A percentile compares a stretch with the other conserved stretches of the same genome.
These are phyloP conservation scores for Wolfiporia cocos DNA, from an alignment of 1,284 basidiomycete genomes.

Conservation along the genomic window DNA sequence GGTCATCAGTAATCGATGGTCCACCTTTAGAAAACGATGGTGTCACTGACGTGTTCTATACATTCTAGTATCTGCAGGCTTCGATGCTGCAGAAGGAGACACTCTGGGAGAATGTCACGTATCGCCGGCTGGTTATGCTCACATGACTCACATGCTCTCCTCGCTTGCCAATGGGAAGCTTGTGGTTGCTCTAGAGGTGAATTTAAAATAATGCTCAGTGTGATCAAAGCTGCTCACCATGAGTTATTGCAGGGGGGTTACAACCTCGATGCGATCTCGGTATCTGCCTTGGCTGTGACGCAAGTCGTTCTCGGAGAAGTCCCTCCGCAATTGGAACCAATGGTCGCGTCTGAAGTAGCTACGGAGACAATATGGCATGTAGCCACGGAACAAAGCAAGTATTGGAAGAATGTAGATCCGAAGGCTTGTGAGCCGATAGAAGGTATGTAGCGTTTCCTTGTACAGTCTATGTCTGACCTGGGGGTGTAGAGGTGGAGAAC, in stretches of 20 bases:
- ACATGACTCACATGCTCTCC: constrained; percentile 96
- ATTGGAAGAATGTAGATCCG: constrained; percentile 85
- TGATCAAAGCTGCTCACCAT: too few relatives aligned
- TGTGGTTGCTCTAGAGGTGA: constrained; percentile 91
- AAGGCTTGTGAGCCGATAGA: constrained; percentile 75
- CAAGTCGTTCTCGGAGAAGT: constrained; percentile 82
- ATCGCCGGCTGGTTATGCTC: constrained; percentile 91
- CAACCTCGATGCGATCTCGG: constrained; percentile 85
- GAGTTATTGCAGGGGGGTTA: constrained; percentile 82
- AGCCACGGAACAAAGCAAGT: constrained; percentile 79
- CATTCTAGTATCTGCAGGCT: constrained; percentile 87
- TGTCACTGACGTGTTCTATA: background rate
- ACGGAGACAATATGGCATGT: constrained; percentile 88
- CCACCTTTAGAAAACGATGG: background rate
- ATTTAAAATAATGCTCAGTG: too few relatives aligned
- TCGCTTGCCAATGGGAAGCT: constrained; percentile 87
- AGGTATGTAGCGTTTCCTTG: constrained; percentile 33
- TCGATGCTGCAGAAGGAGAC: constrained; percentile 94
- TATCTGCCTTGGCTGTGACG: constrained; percentile 84
- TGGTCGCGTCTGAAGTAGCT: constrained; percentile 71
- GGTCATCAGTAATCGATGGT: constrained; percentile 81
- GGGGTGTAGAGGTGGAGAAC: constrained; percentile 43
- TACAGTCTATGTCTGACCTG: background rate
- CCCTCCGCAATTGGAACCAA: constrained; percentile 65
- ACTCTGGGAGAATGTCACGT: constrained; percentile 89